A percentile compares a stretch with the other conserved stretches of the same genome.
phyloP scores from a whole-genome alignment of 2,329 filamentous ascomycete species.

The Cadophora malorum region DNA sequence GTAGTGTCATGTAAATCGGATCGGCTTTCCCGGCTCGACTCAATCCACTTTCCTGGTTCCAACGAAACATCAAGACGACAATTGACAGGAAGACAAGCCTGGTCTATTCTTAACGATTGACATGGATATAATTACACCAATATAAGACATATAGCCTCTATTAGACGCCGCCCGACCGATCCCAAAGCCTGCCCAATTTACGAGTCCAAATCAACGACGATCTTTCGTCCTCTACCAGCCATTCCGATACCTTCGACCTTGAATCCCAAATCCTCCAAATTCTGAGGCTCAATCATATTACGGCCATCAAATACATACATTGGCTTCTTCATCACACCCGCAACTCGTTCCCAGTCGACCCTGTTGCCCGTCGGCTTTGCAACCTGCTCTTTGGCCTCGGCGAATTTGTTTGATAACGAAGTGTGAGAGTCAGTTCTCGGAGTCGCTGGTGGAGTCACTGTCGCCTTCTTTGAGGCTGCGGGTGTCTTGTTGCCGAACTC shows the following conservation, averaged over 20 bases:
- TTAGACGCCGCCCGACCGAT: background rate
- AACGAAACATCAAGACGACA: background rate
- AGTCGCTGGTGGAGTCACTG: constrained; percentile 25
- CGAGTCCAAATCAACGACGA: constrained; percentile 18
- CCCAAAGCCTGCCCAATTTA: background rate
- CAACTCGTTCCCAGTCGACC: constrained; percentile 54
- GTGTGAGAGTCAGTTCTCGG: constrained; percentile 36
- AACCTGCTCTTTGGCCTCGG: constrained; percentile 16
- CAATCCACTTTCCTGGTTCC: background rate
- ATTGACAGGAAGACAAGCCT: background rate
- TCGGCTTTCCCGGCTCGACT: background rate
- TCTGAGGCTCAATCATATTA: constrained; percentile 42
- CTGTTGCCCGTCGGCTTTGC: constrained; percentile 34
- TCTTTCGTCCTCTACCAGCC: constrained; percentile 21
- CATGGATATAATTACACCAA: constrained; percentile 1
- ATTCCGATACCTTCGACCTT: constrained; percentile 35
- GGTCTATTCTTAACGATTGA: background rate
- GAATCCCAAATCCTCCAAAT: constrained; percentile 44
- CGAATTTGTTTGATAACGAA: constrained; percentile 31
- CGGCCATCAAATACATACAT: constrained; percentile 58
- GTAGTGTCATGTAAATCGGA: background rate
- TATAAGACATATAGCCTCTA: background rate
- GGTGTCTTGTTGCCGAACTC: constrained; percentile 18
- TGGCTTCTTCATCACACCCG: constrained; percentile 52
- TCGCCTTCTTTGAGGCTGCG: background rate